These are phyloP conservation scores for Boletus pseudopeckii DNA, from an alignment of 768 basidiomycete species.

Conservation along the genomic window DNA sequence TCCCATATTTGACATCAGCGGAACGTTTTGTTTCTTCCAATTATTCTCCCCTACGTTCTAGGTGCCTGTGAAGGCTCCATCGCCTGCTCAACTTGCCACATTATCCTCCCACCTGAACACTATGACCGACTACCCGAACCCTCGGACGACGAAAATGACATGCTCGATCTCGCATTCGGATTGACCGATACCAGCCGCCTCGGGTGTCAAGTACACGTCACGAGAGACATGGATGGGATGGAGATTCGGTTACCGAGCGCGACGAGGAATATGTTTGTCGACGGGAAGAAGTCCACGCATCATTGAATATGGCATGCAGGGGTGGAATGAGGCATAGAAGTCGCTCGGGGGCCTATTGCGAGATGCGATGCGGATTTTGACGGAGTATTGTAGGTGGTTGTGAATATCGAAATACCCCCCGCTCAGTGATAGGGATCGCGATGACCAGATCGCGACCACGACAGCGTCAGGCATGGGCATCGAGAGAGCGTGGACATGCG, in stretches of 20 bases:
- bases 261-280: constrained; percentile 96
- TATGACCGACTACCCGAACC: constrained; percentile 91
- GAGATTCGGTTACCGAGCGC: constrained; percentile 83
- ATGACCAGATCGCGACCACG: not conserved
- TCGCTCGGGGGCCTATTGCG: not conserved
- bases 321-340: not conserved
- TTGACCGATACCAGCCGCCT: constrained; percentile 88
- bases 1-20: not conserved
- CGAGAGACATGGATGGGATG: constrained; percentile 80
- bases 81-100: constrained; percentile 97
- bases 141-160: constrained; percentile 96
- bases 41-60: constrained; percentile 28
- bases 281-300: constrained; percentile 61
- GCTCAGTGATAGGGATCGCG: constrained; percentile 2
- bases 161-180: constrained; percentile 98
- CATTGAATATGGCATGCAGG: constrained; percentile 29
- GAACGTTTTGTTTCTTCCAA: not conserved
- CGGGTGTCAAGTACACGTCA: constrained; percentile 77
- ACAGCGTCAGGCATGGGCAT: not conserved
- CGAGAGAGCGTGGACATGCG: not conserved
- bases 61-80: constrained; percentile 97
- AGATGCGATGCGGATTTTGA: not conserved
- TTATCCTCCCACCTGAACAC: constrained; percentile 58
- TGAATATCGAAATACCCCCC: constrained; percentile 13
- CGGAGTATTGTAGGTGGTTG: constrained; percentile 13